These are phyloP conservation scores for Pleochaeta shiraiana DNA, from an alignment of 2,329 filamentous ascomycete genomes.

Conservation along the genomic window DNA sequence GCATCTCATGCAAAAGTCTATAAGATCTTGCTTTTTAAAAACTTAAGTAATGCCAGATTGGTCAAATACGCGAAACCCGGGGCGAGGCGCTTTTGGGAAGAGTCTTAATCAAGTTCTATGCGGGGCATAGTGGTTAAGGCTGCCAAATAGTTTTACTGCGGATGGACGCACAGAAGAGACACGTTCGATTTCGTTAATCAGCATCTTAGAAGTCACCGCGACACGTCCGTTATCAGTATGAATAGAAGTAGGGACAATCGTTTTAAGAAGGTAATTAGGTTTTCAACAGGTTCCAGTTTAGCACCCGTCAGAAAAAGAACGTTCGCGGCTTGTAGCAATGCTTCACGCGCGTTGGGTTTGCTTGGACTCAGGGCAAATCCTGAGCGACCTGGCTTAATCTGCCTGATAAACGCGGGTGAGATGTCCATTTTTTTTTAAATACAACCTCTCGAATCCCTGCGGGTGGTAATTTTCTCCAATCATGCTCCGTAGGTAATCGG, in stretches of 20 bases:
- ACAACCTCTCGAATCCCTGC: background rate
- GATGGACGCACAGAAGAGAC: background rate
- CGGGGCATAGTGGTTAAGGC: background rate
- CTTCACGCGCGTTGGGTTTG: background rate
- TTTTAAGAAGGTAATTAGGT: background rate
- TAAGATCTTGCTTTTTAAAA: background rate
- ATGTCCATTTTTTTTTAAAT: background rate
- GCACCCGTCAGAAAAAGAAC: background rate
- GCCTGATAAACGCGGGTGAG: background rate
- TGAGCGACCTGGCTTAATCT: background rate
- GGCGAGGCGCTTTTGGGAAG: background rate
- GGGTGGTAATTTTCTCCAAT: background rate
- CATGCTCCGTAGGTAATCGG: background rate
- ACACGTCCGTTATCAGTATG: background rate
- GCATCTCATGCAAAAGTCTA: background rate
- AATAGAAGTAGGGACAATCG: background rate
- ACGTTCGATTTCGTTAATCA: background rate
- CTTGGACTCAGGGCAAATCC: background rate
- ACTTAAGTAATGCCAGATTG: background rate
- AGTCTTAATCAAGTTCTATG: background rate
- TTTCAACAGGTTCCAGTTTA: background rate
- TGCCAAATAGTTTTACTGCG: background rate
- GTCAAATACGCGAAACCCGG: background rate
- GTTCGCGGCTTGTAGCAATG: background rate
- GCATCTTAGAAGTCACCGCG: background rate